Base-by-base conservation (phyloP, 2,329 filamentous ascomycete species). In the Microdochium bolleyi region DNA sequence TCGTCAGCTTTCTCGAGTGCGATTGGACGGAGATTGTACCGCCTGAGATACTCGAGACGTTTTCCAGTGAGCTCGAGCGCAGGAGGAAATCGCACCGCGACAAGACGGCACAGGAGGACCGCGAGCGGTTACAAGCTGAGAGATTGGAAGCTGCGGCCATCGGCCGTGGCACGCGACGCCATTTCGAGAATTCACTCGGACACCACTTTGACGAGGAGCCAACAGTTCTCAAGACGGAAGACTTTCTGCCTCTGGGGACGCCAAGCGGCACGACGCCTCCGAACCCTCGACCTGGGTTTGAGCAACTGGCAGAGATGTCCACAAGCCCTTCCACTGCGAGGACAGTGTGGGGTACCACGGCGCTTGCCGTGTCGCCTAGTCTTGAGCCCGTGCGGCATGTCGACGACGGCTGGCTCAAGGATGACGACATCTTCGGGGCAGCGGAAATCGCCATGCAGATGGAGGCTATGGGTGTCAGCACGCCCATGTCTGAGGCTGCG, bases 11-110 rank as follows among this genome's bases (percentile, higher is more conserved):
- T 62, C 70, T 96, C 1, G 92, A 96, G 70, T 96, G 92, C 64
- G 91, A 96, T 67, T 96, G 92, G 92, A 91, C 89, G 2, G 91
- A 95, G 59, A 88, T 94, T 37, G 88, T 96, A 4, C 79, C 84
- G 2, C 77, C 84, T 1, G 85, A 89, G 50, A 79, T 89, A 3
- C 74, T 96, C n/a, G 83, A 83, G 38, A 78, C 79, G 1, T 96
- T 96, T 68, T 75, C 78, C n/a, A 71, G 76, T 0, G 90, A 96
- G 55, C 87, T 94, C 51, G 87, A 89, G 58, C 79, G 82, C 53
- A 79, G 92, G 51, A 78, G 90, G 53, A 90, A 87, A 67, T 79
- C 81, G 52, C 91, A 95, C 61, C 77, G 78, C 5, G 92, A 96
- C 59, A 96, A 96, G 68, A 89, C 89, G 55, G 80, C 80, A 0